phyloP scores from a whole-genome alignment of 306 rosid species.

The Cucurbita argyrosperma region DNA sequence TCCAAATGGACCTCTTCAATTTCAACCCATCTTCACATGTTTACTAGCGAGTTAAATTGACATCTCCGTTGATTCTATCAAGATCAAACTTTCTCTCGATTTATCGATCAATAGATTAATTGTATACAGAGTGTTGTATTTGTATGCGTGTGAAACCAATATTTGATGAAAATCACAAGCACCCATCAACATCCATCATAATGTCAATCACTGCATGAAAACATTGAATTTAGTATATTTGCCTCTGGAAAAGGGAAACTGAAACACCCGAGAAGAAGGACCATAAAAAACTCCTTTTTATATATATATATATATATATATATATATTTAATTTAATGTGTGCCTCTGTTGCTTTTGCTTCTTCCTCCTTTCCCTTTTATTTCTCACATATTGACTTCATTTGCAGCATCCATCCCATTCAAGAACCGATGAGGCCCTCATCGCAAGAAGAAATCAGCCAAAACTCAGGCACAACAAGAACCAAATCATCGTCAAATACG shows the following conservation, averaged over 20 bases:
- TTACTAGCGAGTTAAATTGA: too few relatives aligned
- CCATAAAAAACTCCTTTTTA: not conserved
- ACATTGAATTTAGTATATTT: constrained; percentile 48
- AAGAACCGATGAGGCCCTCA: not conserved
- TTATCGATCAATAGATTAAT: too few relatives aligned
- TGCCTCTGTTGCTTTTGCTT: not conserved
- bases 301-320: not conserved
- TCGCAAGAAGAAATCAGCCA: not conserved
- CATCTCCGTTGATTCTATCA: too few relatives aligned
- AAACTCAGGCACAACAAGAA: not conserved
- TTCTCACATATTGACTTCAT: not conserved
- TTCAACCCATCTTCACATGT: too few relatives aligned
- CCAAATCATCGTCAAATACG: not conserved
- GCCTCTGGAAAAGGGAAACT: constrained; percentile 49
- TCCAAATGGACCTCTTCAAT: too few relatives aligned
- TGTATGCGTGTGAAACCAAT: constrained; percentile 3
- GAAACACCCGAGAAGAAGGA: not conserved
- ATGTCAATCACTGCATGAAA: constrained; percentile 41
- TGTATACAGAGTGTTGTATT: too few relatives aligned
- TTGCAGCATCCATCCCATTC: not conserved
- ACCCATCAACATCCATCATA: constrained; percentile 24
- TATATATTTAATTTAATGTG: not conserved
- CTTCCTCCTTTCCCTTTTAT: not conserved
- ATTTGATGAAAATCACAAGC: constrained; percentile 76
- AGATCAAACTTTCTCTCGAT: too few relatives aligned